Evolutionary conservation across 352 stramenopile species (phyloP).

Genomic region (Aphanomyces invadans): DNA sequence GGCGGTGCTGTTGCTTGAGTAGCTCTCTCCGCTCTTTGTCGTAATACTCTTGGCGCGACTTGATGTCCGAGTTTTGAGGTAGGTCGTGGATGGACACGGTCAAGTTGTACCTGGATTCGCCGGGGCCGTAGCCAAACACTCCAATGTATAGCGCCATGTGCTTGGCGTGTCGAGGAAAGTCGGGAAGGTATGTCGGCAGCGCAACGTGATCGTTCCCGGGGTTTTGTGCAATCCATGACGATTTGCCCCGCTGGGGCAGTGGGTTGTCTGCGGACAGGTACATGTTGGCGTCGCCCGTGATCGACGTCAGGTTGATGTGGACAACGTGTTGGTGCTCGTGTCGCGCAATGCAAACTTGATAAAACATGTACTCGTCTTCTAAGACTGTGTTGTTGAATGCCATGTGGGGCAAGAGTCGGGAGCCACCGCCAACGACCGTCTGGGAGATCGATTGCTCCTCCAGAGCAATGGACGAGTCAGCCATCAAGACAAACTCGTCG

Average conservation of each 20-base stretch:
- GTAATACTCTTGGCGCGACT: slow-evolving; percentile 35
- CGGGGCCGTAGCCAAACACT: slow-evolving; percentile 39
- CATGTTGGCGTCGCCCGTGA: slow-evolving; percentile 48
- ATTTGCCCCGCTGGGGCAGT: slow-evolving; percentile 51
- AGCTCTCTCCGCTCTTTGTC: slow-evolving; percentile 44
- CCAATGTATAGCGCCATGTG: slow-evolving; percentile 60
- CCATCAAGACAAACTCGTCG: slow-evolving; percentile 17
- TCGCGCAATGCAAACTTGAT: slow-evolving; percentile 62
- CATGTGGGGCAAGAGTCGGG: slow-evolving; percentile 48
- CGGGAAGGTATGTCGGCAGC: slow-evolving; percentile 70
- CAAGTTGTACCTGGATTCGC: slow-evolving; percentile 37
- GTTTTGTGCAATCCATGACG: slow-evolving; percentile 63
- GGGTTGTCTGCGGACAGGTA: slow-evolving; percentile 61
- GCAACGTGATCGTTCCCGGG: slow-evolving; percentile 47
- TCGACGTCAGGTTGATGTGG: slow-evolving; percentile 43
- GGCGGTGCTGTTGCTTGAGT: background rate
- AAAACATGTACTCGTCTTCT: slow-evolving; percentile 51
- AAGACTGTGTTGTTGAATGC: slow-evolving; percentile 56
- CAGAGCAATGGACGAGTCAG: background rate
- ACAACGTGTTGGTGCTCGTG: slow-evolving; percentile 74
- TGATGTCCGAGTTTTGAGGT: slow-evolving; percentile 42
- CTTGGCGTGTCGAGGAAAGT: slow-evolving; percentile 53
- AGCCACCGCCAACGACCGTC: slow-evolving; percentile 26
- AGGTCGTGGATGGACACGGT: slow-evolving; percentile 55
- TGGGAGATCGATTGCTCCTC: slow-evolving; percentile 1